Base-by-base conservation (phyloP, 2,329 filamentous ascomycete genomes). In the Trichoderma oligosporum region DNA sequence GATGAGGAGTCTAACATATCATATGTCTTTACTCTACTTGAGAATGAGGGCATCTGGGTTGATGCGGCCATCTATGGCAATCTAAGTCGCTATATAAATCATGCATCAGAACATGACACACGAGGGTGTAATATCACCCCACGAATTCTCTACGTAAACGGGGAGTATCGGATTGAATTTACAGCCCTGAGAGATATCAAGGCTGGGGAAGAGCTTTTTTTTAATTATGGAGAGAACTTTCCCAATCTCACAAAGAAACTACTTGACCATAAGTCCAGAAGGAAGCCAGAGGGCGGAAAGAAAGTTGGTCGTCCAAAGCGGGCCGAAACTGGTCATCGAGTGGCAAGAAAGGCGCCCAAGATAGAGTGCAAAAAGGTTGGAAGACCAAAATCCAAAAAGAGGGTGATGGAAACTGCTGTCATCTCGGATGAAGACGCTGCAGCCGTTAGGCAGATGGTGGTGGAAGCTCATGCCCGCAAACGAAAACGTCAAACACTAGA, bases 51-150 rank as follows among this genome's bases (percentile, higher is more conserved):
- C 39, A 83, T 82, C 35, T 84, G 82, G 82, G 81, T 94, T 16
- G 90, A 94, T 67, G 86, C 85, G 6, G 88, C 87, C 18, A 84
- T 84, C 39, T 87, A 87, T 62, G 89, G 89, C 48, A 94, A 93
- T 68, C 85, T 92, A 61, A 86, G 87, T 45, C 84, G 90, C 4
- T 94, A 91, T 71, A 90, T 94, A 69, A 94, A 95, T 70, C 88
- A 93, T 64, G 85, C 87, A 12, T 78, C 78, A 1, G 76, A 78
- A 46, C 69, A 71, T 42, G 74, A 78, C 60, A 74, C 75, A 60
- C 65, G 75, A 62, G 68, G 88, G 54, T 85, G 85, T 66, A 83
- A 85, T 61, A 82, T 84, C 59, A 79, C 76, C 14, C 82, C 88
- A 1, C 81, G 82, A 58, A 86, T 90, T 53, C 71, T 87, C 14